Evolutionary conservation across 345 rosid genomes (phyloP).

Genomic region (Salix koriyanagi): DNA sequence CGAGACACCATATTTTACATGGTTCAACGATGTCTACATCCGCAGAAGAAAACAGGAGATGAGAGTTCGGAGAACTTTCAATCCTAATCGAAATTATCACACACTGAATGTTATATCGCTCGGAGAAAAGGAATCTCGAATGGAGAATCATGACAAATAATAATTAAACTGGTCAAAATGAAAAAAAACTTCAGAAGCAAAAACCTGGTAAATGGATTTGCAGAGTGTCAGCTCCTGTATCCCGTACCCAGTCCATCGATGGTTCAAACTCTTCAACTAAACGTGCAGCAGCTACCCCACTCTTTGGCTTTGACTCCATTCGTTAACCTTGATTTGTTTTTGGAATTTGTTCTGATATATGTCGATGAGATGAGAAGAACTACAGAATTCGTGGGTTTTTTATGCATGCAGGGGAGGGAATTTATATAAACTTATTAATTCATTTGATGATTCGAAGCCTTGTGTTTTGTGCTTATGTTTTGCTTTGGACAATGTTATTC

Average conservation of each 20-base stretch:
- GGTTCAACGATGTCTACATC: too few species aligned
- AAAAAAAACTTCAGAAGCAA: not conserved
- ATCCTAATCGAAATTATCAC: too few species aligned
- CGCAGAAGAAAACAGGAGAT: too few species aligned
- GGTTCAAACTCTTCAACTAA: slow-evolving; percentile 30
- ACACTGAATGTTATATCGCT: too few species aligned
- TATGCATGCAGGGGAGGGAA: not conserved
- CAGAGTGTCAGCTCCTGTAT: slow-evolving; percentile 29
- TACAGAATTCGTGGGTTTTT: not conserved
- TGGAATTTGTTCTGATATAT: not conserved
- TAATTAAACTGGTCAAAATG: not conserved
- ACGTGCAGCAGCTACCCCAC: not conserved
- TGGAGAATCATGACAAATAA: too few species aligned
- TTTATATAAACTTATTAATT: not conserved
- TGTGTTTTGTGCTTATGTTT: not conserved
- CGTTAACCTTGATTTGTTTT: not conserved
- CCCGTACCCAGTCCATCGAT: slow-evolving; percentile 35
- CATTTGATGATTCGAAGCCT: not conserved
- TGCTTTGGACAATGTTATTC: not conserved
- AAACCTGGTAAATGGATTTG: slow-evolving; percentile 40
- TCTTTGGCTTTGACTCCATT: not conserved
- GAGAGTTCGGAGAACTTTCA: too few species aligned
- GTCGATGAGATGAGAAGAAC: not conserved
- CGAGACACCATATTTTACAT: too few species aligned
- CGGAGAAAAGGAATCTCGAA: too few species aligned